These are phyloP conservation scores for Pecoramyces ruminantium DNA, from an alignment of 192 early-diverging fungal genomes.

Conservation along the genomic window DNA sequence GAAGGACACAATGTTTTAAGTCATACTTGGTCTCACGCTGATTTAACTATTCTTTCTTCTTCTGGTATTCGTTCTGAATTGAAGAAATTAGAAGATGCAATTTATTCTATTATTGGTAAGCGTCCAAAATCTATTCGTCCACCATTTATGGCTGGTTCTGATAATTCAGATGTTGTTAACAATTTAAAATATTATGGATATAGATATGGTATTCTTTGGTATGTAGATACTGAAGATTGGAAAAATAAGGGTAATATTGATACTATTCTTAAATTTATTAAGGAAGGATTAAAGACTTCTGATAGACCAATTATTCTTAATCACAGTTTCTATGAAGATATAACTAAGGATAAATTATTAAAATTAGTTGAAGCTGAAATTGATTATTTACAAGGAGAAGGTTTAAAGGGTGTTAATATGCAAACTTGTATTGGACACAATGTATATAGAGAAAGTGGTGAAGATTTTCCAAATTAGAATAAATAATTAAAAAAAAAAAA, in stretches of 20 bases:
- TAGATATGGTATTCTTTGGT: not conserved
- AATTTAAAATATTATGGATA: not conserved
- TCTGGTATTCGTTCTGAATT: slow-evolving; percentile 38
- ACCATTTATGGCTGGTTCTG: not conserved
- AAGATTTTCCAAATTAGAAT: not conserved
- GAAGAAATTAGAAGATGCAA: slow-evolving; percentile 29
- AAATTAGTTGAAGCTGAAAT: not conserved
- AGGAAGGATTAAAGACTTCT: not conserved
- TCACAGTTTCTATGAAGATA: not conserved
- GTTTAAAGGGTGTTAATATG: not conserved
- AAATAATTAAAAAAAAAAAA: not conserved
- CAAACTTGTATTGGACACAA: not conserved
- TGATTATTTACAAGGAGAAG: not conserved
- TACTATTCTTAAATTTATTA: not conserved
- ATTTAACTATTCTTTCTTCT: slow-evolving; percentile 25
- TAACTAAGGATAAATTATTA: not conserved
- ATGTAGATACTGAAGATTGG: not conserved
- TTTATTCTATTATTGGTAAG: slow-evolving; percentile 3
- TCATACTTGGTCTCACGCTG: slow-evolving; percentile 42
- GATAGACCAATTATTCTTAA: not conserved
- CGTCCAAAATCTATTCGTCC: not conserved
- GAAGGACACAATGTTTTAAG: slow-evolving; percentile 41
- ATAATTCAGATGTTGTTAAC: not conserved
- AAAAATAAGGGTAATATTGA: not conserved
- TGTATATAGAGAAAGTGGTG: not conserved